These are phyloP conservation scores for Aureobasidium uvarum DNA, from an alignment of 2,329 filamentous ascomycete genomes.

Conservation along the genomic window DNA sequence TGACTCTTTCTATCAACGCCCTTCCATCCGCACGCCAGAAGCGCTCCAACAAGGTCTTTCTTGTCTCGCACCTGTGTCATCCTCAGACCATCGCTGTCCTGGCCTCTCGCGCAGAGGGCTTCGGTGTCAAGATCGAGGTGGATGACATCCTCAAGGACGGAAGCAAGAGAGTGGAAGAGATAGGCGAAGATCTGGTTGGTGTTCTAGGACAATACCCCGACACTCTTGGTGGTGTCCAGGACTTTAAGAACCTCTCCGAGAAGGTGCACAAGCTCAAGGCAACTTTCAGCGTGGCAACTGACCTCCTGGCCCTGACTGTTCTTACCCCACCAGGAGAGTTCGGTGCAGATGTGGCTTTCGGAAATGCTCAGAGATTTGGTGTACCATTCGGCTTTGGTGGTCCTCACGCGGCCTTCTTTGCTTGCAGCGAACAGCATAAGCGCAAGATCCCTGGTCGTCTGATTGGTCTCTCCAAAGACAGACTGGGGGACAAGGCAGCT, in stretches of 20 bases:
- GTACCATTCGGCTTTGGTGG: slow-evolving; percentile 90
- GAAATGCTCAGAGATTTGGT: slow-evolving; percentile 86
- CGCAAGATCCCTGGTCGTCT: slow-evolving; percentile 89
- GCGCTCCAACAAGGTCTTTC: slow-evolving; percentile 72
- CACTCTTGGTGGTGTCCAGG: slow-evolving; percentile 74
- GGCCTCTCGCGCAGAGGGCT: slow-evolving; percentile 82
- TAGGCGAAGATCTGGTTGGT: slow-evolving; percentile 80
- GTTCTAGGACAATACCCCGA: slow-evolving; percentile 95
- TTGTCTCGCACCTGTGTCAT: slow-evolving; percentile 80
- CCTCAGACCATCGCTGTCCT: slow-evolving; percentile 84
- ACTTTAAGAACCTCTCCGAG: slow-evolving; percentile 72
- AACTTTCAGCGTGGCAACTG: slow-evolving; percentile 83
- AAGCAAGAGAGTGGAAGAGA: slow-evolving; percentile 64
- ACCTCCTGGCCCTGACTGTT: slow-evolving; percentile 81
- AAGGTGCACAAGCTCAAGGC: slow-evolving; percentile 73
- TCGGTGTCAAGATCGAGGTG: slow-evolving; percentile 75
- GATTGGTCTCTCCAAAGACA: slow-evolving; percentile 88
- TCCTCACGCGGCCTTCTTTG: slow-evolving; percentile 96
- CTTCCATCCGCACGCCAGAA: slow-evolving; percentile 70
- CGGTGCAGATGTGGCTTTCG: slow-evolving; percentile 92
- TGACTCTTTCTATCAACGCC: slow-evolving; percentile 85
- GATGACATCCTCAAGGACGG: slow-evolving; percentile 68
- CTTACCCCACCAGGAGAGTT: slow-evolving; percentile 90
- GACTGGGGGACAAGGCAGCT: slow-evolving; percentile 76
- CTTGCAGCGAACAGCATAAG: slow-evolving; percentile 87